Evolutionary conservation across 768 basidiomycete species (phyloP), one percentile per base, ranked within the genome.

Genomic region (Clavulina sp.): DNA sequence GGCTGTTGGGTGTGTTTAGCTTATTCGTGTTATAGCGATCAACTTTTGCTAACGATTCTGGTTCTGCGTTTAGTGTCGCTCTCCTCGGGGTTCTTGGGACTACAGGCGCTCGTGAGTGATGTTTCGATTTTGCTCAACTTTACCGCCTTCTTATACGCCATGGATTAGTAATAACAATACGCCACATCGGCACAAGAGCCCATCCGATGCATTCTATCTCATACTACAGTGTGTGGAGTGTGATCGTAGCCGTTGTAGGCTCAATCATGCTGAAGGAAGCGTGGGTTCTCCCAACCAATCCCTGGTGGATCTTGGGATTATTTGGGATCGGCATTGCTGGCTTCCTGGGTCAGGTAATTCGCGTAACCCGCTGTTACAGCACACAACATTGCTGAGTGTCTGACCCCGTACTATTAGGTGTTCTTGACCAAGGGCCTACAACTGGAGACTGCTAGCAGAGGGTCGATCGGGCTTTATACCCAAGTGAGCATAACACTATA

Each of bases 131-230:
- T n/a, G n/a, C n/a, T n/a, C n/a, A n/a, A n/a, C n/a, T n/a, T 4
- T 13, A 29, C 7, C 49, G n/a, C n/a, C n/a, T n/a, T n/a, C n/a
- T n/a, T n/a, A n/a, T n/a, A n/a, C n/a, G n/a, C n/a, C n/a, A n/a
- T n/a, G n/a, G n/a, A n/a, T n/a, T n/a, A 76, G 75, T 72, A 54
- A 69, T 70, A 0, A 62, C 67, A 2, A 71, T 80, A 26, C 75
- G 84, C 6, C 74, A 74, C 0, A 83, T 89, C 33, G 86, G 87
- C 0, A 78, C 73, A 53, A 71, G 80, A 3, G 85, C 85, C 1
- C 80, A 83, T 57, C 69, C 85, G 1, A 62, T 87, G 52, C 87
- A 92, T 61, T 69, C 74, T 2, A 70, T 88, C 58, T 64, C 71
- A 0, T 84, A 75, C 50, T 87, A 81, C 62, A 76, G 80, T 1